Conservation (phyloP, 1,284 basidiomycete genomes). For the Naganishia cerealis region DNA sequence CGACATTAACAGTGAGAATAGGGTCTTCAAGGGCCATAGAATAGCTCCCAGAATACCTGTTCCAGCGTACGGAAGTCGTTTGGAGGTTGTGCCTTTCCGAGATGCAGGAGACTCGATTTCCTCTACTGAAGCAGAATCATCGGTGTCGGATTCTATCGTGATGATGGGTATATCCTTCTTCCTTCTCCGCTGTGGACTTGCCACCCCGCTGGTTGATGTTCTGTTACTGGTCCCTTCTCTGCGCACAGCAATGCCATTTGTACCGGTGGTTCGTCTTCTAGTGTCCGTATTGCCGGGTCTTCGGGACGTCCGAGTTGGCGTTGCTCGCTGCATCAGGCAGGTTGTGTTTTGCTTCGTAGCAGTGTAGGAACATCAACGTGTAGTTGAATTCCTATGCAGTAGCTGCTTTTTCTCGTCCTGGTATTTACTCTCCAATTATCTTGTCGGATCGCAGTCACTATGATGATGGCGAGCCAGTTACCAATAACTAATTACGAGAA, state of each 20-base stretch:
- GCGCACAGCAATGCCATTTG: conserved; percentile 1
- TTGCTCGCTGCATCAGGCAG: conserved; percentile 7
- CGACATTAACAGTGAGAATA: conserved; percentile 2
- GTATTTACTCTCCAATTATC: no score
- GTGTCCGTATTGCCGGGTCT: neutral
- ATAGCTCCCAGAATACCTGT: neutral
- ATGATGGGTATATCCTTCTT: neutral
- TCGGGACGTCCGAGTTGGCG: conserved; percentile 8
- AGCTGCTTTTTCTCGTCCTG: no score
- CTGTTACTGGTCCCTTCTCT: conserved; percentile 8
- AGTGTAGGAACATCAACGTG: neutral
- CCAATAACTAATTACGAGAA: no score
- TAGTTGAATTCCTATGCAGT: neutral
- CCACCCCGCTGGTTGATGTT: neutral
- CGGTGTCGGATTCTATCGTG: conserved; percentile 21
- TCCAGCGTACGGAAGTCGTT: neutral
- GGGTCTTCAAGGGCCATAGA: conserved; percentile 8
- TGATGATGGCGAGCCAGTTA: no score
- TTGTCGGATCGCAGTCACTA: no score
- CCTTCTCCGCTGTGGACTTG: neutral
- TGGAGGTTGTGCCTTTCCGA: neutral
- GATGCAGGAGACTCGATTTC: conserved; percentile 17
- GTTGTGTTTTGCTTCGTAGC: neutral
- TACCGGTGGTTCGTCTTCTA: neutral
- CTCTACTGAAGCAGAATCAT: conserved; percentile 9